phyloP scores from a whole-genome alignment of 164 flowering plant genomes.

The Kingdonia uniflora region DNA sequence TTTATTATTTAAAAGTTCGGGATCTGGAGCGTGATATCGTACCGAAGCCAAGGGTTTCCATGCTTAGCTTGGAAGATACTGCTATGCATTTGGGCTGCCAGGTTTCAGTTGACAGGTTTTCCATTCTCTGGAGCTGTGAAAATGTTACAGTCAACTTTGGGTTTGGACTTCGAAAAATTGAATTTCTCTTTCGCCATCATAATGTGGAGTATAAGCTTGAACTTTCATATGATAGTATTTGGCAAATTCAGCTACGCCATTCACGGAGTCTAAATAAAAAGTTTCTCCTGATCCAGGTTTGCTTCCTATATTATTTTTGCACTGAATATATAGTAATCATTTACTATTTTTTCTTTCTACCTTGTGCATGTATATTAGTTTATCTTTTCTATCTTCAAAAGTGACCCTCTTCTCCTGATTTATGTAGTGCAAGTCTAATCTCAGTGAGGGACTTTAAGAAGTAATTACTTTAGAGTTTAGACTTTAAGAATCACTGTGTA shows the following conservation, averaged over 20 bases:
- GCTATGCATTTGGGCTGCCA: slow-evolving; percentile 54
- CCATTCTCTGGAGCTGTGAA: slow-evolving; percentile 27
- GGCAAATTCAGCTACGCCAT: slow-evolving; percentile 47
- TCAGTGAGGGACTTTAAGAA: neutral
- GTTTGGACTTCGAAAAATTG: slow-evolving; percentile 15
- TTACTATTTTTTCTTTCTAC: neutral
- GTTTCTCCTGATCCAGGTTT: slow-evolving; percentile 65
- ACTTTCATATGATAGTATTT: slow-evolving; percentile 47
- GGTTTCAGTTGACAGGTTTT: slow-evolving; percentile 33
- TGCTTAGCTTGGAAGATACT: slow-evolving; percentile 24
- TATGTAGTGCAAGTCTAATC: too few relatives aligned
- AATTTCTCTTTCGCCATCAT: slow-evolving; percentile 10
- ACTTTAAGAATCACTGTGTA: too few relatives aligned
- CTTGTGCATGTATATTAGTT: too few relatives aligned
- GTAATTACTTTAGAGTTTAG: too few relatives aligned
- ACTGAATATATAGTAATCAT: neutral
- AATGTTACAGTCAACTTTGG: slow-evolving; percentile 42
- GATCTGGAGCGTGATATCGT: slow-evolving; percentile 34
- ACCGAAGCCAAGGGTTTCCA: slow-evolving; percentile 34
- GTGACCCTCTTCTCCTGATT: too few relatives aligned
- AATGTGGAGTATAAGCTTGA: slow-evolving; percentile 19
- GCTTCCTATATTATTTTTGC: neutral
- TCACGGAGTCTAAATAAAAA: slow-evolving; percentile 23
- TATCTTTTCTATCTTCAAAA: too few relatives aligned
- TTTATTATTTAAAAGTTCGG: slow-evolving; percentile 35